Conservation (phyloP, 306 rosid species). For the Sophora flavescens region DNA sequence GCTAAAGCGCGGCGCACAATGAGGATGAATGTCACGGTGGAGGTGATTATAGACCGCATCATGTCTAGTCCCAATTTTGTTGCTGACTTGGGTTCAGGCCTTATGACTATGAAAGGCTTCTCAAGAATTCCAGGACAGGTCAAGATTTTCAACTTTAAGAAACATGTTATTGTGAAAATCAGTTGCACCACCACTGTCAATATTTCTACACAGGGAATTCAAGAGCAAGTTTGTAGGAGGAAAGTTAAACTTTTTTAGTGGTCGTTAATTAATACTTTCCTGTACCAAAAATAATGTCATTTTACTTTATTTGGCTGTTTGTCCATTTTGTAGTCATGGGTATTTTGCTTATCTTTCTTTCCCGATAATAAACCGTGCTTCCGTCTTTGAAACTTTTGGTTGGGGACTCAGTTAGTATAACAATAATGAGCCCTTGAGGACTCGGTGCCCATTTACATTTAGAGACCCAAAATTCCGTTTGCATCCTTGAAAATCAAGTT, state of each 20-base stretch:
- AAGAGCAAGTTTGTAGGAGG: constrained; percentile 60
- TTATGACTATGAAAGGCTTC: constrained; percentile 56
- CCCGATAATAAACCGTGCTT: too few relatives aligned
- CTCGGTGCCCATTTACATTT: too few relatives aligned
- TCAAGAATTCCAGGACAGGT: constrained; percentile 70
- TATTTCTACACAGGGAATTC: constrained; percentile 54
- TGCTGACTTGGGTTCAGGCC: constrained; percentile 50
- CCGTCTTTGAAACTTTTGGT: too few relatives aligned
- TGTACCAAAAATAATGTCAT: constrained; percentile 17
- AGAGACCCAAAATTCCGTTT: too few relatives aligned
- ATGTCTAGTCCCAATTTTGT: constrained; percentile 41
- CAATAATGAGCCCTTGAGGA: too few relatives aligned
- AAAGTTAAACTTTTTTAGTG: constrained; percentile 57
- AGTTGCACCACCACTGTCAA: constrained; percentile 58
- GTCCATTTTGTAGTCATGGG: too few relatives aligned
- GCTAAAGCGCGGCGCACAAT: constrained; percentile 59
- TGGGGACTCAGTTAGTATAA: too few relatives aligned
- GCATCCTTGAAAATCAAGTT: too few relatives aligned
- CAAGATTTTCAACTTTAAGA: too few relatives aligned
- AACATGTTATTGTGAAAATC: constrained; percentile 68
- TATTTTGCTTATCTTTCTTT: too few relatives aligned
- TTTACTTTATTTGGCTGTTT: neutral
- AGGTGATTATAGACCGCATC: constrained; percentile 50
- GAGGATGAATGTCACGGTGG: constrained; percentile 63
- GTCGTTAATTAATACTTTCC: neutral